A percentile compares a stretch with the other conserved stretches of the same genome.
Conservation (phyloP, 345 rosid species). For the Melastoma malabathricum region DNA sequence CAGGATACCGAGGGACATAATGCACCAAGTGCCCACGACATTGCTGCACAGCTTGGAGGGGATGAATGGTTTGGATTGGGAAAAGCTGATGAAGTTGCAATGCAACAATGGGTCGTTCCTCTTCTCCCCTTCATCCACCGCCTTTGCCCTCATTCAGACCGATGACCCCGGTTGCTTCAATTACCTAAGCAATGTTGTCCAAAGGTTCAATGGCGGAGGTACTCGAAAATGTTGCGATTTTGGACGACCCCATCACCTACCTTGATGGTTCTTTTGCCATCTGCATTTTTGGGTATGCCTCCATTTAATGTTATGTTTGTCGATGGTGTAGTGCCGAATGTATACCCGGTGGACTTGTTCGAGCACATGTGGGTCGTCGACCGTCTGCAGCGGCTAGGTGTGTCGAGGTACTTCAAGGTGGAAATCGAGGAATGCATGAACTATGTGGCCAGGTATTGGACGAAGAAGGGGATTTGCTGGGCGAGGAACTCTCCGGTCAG, state of each 20-base stretch:
- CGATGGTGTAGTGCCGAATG: constrained; percentile 54
- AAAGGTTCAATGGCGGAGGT: constrained; percentile 91
- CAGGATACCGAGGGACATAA: constrained; percentile 81
- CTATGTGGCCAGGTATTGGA: constrained; percentile 63
- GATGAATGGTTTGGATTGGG: constrained; percentile 72
- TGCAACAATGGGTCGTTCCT: constrained; percentile 76
- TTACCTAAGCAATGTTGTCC: constrained; percentile 48
- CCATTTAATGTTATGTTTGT: too few species aligned
- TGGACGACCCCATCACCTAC: too few species aligned
- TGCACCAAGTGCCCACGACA: constrained; percentile 86
- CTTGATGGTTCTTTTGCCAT: background rate
- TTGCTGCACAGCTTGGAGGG: constrained; percentile 95
- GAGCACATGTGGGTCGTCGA: constrained; percentile 87
- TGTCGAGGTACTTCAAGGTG: constrained; percentile 61
- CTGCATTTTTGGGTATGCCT: background rate
- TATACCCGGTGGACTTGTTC: constrained; percentile 85
- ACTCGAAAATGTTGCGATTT: too few species aligned
- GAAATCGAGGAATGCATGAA: constrained; percentile 52
- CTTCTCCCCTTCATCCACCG: constrained; percentile 93
- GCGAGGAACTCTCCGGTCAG: constrained; percentile 65
- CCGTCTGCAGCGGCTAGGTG: constrained; percentile 80
- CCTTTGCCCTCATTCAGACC: constrained; percentile 79
- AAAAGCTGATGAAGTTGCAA: constrained; percentile 66
- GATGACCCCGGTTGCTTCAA: constrained; percentile 44
- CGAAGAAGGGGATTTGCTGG: too few species aligned